Evolutionary conservation across 1,284 basidiomycete species (phyloP).

Genomic region (Hemileia vastatrix): DNA sequence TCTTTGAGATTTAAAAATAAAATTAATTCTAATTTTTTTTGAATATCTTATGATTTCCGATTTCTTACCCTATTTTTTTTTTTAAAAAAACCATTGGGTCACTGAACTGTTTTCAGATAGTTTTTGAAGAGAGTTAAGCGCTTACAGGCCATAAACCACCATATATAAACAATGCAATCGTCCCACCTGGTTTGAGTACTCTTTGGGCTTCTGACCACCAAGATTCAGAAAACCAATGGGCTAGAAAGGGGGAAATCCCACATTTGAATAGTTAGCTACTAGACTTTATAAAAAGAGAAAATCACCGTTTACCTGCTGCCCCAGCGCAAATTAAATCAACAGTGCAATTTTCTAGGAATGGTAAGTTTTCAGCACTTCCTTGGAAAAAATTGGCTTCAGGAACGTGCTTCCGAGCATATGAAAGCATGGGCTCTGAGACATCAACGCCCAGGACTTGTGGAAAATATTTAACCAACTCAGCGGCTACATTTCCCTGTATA

Average conservation of each 20-base stretch:
- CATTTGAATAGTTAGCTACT: neutral
- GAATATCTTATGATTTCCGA: neutral
- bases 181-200: slow-evolving; percentile 15
- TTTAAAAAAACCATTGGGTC: neutral
- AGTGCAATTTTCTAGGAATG: neutral
- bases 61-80: neutral
- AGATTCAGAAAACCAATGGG: slow-evolving; percentile 15
- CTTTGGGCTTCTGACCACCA: slow-evolving; percentile 17
- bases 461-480: slow-evolving; percentile 11
- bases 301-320: slow-evolving; percentile 1
- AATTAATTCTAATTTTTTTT: neutral
- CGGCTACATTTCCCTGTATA: slow-evolving; percentile 10
- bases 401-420: slow-evolving; percentile 11
- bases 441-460: slow-evolving; percentile 16
- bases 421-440: slow-evolving; percentile 15
- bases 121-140: too few relatives aligned
- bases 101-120: neutral
- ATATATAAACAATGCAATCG: slow-evolving; percentile 19
- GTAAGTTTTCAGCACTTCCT: slow-evolving; percentile 12
- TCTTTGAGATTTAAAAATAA: neutral
- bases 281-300: neutral
- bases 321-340: slow-evolving; percentile 15
- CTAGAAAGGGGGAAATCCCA: neutral
- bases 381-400: slow-evolving; percentile 3
- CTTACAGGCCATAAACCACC: slow-evolving; percentile 21